These are phyloP conservation scores for Rhizopus sp. DNA, from an alignment of 371 early-diverging fungal species.

Conservation along the genomic window DNA sequence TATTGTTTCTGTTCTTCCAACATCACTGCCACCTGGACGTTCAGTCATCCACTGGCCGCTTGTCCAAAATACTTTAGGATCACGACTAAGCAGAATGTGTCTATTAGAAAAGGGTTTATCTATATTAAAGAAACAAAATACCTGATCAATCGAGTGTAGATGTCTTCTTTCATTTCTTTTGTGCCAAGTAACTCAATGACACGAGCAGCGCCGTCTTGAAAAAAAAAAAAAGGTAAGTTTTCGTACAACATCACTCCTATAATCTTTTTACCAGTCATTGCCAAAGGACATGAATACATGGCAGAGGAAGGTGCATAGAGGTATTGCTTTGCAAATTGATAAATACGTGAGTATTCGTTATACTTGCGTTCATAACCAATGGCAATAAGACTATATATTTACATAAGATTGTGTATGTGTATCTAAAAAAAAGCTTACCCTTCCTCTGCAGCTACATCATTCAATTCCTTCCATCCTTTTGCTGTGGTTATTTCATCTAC, in stretches of 20 bases:
- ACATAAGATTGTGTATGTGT: slow-evolving; percentile 3
- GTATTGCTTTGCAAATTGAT: slow-evolving; percentile 70
- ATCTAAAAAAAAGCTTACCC: slow-evolving; percentile 30
- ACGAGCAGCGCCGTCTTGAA: slow-evolving; percentile 63
- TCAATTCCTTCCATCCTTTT: slow-evolving; percentile 61
- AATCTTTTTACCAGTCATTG: slow-evolving; percentile 60
- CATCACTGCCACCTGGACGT: slow-evolving; percentile 68
- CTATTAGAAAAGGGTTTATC: not conserved
- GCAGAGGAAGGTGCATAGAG: slow-evolving; percentile 60
- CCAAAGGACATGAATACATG: slow-evolving; percentile 65
- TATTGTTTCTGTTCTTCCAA: slow-evolving; percentile 51
- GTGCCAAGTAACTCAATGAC: slow-evolving; percentile 58
- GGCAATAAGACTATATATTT: slow-evolving; percentile 46
- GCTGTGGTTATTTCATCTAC: slow-evolving; percentile 61
- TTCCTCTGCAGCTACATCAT: slow-evolving; percentile 62
- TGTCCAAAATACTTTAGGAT: slow-evolving; percentile 60
- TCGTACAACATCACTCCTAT: not conserved
- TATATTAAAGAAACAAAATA: slow-evolving; percentile 2
- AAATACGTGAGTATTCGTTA: slow-evolving; percentile 54
- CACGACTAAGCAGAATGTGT: slow-evolving; percentile 34
- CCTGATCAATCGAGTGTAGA: slow-evolving; percentile 45
- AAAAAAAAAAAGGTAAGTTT: slow-evolving; percentile 1
- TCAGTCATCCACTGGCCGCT: slow-evolving; percentile 83
- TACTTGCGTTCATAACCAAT: slow-evolving; percentile 64
- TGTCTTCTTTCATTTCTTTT: slow-evolving; percentile 50